A percentile compares a stretch with the other conserved stretches of the same genome.
These are phyloP conservation scores for Mycosphaerella sp. DNA, from an alignment of 2,329 filamentous ascomycete genomes.

Conservation along the genomic window DNA sequence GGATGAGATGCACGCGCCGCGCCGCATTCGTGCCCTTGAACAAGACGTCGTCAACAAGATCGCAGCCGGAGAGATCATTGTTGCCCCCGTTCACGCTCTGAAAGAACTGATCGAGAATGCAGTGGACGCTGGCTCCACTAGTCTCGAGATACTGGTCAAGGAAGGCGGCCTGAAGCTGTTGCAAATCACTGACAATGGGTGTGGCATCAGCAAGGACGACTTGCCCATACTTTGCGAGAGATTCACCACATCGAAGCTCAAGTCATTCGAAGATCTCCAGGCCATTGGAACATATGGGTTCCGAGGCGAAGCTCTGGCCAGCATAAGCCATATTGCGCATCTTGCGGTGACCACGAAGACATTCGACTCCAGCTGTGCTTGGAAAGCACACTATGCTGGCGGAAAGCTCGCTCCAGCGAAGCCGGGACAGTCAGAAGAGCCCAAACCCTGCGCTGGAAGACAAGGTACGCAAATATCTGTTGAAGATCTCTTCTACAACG, in stretches of 20 bases:
- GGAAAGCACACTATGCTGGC: conserved; percentile 80
- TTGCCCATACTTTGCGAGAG: conserved; percentile 86
- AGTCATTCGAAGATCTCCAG: conserved; percentile 83
- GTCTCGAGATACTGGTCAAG: conserved; percentile 84
- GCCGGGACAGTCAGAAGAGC: conserved; percentile 78
- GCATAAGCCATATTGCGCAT: conserved; percentile 97
- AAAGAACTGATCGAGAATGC: conserved; percentile 97
- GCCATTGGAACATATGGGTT: conserved; percentile 97
- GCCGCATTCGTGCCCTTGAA: conserved; percentile 67
- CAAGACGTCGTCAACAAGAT: conserved; percentile 97
- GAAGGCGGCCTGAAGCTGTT: conserved; percentile 91
- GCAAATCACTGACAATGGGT: conserved; percentile 95
- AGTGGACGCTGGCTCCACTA: conserved; percentile 92
- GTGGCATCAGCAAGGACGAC: conserved; percentile 91
- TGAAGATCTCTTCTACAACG: conserved; percentile 95
- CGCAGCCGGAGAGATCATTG: conserved; percentile 95
- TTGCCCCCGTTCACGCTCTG: conserved; percentile 89
- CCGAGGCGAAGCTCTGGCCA: conserved; percentile 88
- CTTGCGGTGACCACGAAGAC: conserved; percentile 92
- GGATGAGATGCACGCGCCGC: conserved; percentile 34
- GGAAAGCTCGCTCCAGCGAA: conserved; percentile 77
- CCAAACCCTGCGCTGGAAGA: conserved; percentile 79
- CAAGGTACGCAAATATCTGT: conserved; percentile 91
- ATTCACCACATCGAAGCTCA: conserved; percentile 94
- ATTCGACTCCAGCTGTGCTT: conserved; percentile 78